Conservation (phyloP, 2,329 filamentous ascomycete species). For the Trichoderma koningiopsis region DNA sequence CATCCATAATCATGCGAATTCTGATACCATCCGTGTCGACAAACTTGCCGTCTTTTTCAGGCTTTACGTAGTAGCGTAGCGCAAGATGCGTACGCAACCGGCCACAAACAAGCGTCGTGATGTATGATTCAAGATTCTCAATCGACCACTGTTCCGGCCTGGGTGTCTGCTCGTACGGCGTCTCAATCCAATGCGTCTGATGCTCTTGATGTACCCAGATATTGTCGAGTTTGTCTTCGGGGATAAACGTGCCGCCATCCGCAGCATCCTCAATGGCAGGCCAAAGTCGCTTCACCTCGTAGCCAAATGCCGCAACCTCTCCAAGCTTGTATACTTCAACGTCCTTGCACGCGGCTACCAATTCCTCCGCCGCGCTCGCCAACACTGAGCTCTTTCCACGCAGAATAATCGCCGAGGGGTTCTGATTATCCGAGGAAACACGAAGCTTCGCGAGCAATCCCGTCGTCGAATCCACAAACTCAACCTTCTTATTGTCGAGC, state of each 20-base stretch:
- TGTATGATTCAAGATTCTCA: conserved; percentile 46
- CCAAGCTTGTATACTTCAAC: conserved; percentile 43
- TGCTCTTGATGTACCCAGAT: conserved; percentile 43
- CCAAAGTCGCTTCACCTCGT: conserved; percentile 42
- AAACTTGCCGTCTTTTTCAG: conserved; percentile 33
- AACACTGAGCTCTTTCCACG: conserved; percentile 38
- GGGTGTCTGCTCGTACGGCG: conserved; percentile 44
- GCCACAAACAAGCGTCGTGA: conserved; percentile 45
- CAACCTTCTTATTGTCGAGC: conserved; percentile 39
- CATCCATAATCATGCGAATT: conserved; percentile 42
- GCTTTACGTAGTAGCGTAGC: conserved; percentile 41
- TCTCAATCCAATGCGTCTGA: conserved; percentile 36
- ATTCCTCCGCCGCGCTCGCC: conserved; percentile 40
- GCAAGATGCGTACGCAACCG: conserved; percentile 40
- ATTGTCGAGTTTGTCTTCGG: conserved; percentile 31
- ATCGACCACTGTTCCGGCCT: conserved; percentile 46
- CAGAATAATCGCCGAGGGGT: conserved; percentile 38
- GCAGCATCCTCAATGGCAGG: conserved; percentile 37
- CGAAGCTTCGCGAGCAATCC: conserved; percentile 39
- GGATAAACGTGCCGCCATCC: conserved; percentile 33
- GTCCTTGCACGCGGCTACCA: conserved; percentile 36
- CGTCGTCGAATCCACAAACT: conserved; percentile 41
- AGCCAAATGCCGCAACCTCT: conserved; percentile 40
- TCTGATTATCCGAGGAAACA: conserved; percentile 38
- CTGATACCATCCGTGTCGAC: conserved; percentile 45